Conservation (phyloP, 106 monocot species). For the Agapanthus africanus region DNA sequence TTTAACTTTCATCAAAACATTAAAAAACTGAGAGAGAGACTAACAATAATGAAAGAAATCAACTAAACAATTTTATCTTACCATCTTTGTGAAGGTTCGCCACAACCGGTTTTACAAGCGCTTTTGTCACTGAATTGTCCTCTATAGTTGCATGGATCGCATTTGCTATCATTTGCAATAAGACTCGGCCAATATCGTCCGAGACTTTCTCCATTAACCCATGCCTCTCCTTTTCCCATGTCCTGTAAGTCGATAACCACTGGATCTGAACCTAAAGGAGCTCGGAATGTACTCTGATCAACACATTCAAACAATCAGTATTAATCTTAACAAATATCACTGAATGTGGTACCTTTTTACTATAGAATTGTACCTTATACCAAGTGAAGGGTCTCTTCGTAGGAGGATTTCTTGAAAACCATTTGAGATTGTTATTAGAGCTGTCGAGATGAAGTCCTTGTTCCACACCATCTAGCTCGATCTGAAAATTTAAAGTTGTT, state of each 20-base stretch:
- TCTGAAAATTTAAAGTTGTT: constrained; percentile 15
- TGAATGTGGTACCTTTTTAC: neutral
- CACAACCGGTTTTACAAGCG: constrained; percentile 33
- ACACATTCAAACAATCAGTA: neutral
- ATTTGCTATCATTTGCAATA: constrained; percentile 7
- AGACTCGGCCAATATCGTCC: constrained; percentile 44
- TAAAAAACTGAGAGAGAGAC: neutral
- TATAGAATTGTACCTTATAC: no score
- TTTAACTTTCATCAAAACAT: neutral
- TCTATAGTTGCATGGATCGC: constrained; percentile 27
- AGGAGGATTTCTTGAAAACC: constrained; percentile 1
- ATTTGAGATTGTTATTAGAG: constrained; percentile 4
- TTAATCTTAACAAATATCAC: neutral
- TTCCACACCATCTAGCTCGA: constrained; percentile 22
- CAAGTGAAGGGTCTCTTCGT: neutral
- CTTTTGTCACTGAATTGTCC: constrained; percentile 6
- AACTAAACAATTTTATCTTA: neutral
- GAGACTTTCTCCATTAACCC: constrained; percentile 50
- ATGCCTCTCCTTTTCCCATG: constrained; percentile 40
- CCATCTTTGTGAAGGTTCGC: constrained; percentile 42
- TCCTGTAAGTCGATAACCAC: constrained; percentile 44
- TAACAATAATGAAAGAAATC: neutral
- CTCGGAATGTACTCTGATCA: constrained; percentile 43
- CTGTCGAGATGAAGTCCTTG: constrained; percentile 6
- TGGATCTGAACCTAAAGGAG: constrained; percentile 31